Percentiles rank a stretch among this genome's conserved stretches.
Evolutionary conservation across 805 yeast genomes (phyloP).

Genomic region (Wickerhamiella allomyrinae): DNA sequence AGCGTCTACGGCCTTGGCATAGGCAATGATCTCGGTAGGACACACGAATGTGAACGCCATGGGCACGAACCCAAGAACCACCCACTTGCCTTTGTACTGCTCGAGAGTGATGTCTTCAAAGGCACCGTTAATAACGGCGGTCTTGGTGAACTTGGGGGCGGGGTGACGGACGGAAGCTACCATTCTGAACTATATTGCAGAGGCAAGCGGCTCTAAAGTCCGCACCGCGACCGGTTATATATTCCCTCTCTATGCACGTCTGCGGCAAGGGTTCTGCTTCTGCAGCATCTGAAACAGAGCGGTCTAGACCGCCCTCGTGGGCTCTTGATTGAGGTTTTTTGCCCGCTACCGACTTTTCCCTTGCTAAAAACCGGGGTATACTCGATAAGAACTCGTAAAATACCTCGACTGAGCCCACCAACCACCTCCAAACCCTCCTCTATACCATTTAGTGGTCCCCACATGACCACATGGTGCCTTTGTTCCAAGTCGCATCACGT

Average conservation of each 20-base stretch:
- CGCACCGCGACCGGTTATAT: background rate
- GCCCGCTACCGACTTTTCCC: too few species aligned
- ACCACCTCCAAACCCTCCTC: too few species aligned
- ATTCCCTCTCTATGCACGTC: background rate
- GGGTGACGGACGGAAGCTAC: conserved; percentile 84
- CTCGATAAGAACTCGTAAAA: too few species aligned
- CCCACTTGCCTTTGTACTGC: conserved; percentile 97
- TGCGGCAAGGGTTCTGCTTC: background rate
- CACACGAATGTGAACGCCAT: conserved; percentile 98
- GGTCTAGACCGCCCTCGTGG: background rate
- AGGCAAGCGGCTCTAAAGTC: background rate
- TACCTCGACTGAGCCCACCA: too few species aligned
- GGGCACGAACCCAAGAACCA: conserved; percentile 90
- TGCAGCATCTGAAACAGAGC: background rate
- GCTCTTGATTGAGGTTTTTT: too few species aligned
- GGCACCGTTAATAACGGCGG: conserved; percentile 93
- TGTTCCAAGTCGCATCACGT: too few species aligned
- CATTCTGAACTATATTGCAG: conserved; percentile 35
- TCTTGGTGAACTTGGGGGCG: conserved; percentile 92
- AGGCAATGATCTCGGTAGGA: conserved; percentile 98
- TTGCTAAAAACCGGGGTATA: too few species aligned
- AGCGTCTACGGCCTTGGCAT: conserved; percentile 87
- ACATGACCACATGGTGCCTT: too few species aligned
- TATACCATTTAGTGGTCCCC: too few species aligned
- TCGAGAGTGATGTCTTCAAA: conserved; percentile 93